These are phyloP conservation scores for Gleditsia sinensis DNA, from an alignment of 306 rosid genomes.

Conservation along the genomic window DNA sequence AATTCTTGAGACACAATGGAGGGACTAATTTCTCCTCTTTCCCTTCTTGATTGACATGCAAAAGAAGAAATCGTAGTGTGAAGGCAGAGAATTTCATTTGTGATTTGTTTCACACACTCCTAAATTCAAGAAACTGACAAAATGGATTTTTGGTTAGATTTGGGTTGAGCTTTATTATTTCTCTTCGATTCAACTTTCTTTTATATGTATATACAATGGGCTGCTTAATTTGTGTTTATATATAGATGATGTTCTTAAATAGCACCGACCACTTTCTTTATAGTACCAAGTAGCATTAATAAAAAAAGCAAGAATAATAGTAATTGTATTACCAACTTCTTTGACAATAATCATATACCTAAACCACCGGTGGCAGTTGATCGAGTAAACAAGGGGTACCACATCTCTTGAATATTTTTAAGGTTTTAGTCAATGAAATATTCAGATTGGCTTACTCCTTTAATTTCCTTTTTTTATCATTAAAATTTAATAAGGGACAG, in stretches of 20 bases:
- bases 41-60: background rate
- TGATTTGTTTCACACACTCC: constrained; percentile 5
- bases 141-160: constrained; percentile 15
- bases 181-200: background rate
- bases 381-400: constrained; percentile 27
- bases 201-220: background rate
- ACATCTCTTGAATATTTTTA: background rate
- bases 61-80: background rate
- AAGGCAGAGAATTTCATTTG: background rate
- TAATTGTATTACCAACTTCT: background rate
- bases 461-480: background rate
- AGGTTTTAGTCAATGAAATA: background rate
- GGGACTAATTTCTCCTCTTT: background rate
- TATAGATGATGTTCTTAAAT: constrained; percentile 25
- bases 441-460: too few species aligned
- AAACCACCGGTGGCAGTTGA: background rate
- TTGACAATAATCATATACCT: background rate
- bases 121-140: background rate
- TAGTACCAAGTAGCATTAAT: background rate
- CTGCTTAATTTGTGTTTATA: background rate
- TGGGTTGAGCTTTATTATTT: background rate
- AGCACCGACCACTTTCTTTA: constrained; percentile 28
- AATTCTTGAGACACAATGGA: constrained; percentile 12
- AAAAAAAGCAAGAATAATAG: background rate
- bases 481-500: too few species aligned